A percentile compares a stretch with the other conserved stretches of the same genome.
Evolutionary conservation across 371 early-diverging fungal species (phyloP).

Genomic region (Zychaea mexicana): DNA sequence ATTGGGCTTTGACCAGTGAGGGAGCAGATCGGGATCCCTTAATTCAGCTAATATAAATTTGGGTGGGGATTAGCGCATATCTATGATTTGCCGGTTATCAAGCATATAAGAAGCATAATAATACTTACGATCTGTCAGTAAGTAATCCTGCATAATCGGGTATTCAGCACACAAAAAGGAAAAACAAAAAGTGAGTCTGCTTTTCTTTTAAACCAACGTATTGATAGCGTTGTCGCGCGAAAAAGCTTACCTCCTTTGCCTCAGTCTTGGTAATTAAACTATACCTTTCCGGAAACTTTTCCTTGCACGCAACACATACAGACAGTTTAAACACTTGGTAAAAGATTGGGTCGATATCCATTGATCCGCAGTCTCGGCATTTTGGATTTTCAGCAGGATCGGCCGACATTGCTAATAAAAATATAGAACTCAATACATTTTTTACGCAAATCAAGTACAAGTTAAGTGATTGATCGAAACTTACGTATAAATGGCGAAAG

Average conservation of each 20-base stretch:
- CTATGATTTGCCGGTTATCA: no score
- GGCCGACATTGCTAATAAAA: slow-evolving; percentile 62
- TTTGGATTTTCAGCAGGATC: slow-evolving; percentile 65
- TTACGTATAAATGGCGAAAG: slow-evolving; percentile 58
- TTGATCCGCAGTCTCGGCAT: slow-evolving; percentile 80
- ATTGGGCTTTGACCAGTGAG: slow-evolving; percentile 89
- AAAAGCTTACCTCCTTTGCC: slow-evolving; percentile 65
- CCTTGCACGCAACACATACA: slow-evolving; percentile 80
- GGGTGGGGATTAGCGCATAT: no score
- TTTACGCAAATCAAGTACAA: neutral
- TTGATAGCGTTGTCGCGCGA: no score
- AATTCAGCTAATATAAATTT: slow-evolving; percentile 76
- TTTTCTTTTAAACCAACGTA: neutral
- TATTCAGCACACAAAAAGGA: no score
- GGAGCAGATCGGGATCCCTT: slow-evolving; percentile 74
- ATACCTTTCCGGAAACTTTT: slow-evolving; percentile 80
- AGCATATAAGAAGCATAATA: neutral
- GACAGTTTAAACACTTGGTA: slow-evolving; percentile 66
- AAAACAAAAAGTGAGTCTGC: neutral
- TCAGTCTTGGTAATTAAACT: slow-evolving; percentile 95
- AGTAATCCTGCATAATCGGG: slow-evolving; percentile 72
- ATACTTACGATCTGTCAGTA: slow-evolving; percentile 81
- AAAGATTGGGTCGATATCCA: slow-evolving; percentile 78
- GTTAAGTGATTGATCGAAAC: neutral
- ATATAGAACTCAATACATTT: neutral